phyloP scores from a whole-genome alignment of 805 yeast species.

The Candida pseudofarinosa region DNA sequence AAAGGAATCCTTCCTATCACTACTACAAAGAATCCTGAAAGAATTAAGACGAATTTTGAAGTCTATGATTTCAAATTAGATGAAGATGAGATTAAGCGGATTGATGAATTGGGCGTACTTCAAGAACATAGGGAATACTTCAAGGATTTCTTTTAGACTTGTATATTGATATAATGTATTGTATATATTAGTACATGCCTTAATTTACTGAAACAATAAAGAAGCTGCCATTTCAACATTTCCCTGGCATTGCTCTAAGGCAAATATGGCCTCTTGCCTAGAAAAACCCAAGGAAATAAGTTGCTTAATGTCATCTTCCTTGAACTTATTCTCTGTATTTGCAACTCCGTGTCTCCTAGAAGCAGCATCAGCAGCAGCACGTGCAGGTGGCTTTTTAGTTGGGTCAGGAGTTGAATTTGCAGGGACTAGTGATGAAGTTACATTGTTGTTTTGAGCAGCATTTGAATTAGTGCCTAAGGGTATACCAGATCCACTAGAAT shows the following conservation, averaged over 20 bases:
- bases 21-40: slow-evolving; percentile 55
- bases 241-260: slow-evolving; percentile 65
- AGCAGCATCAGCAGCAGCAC: slow-evolving; percentile 15
- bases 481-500: slow-evolving; percentile 11
- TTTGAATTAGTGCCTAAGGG: not conserved
- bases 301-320: slow-evolving; percentile 22
- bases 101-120: slow-evolving; percentile 24
- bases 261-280: slow-evolving; percentile 56
- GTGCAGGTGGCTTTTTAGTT: slow-evolving; percentile 3
- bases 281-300: slow-evolving; percentile 71
- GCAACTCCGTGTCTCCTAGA: slow-evolving; percentile 16
- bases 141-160: not conserved
- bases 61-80: slow-evolving; percentile 54
- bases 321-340: slow-evolving; percentile 8
- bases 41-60: slow-evolving; percentile 56
- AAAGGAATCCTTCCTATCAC: slow-evolving; percentile 71
- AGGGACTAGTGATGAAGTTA: slow-evolving; percentile 6
- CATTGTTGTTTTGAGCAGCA: slow-evolving; percentile 12
- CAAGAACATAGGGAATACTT: slow-evolving; percentile 25
- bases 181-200: not conserved
- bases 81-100: slow-evolving; percentile 40
- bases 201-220: slow-evolving; percentile 47
- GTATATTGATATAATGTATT: not conserved
- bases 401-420: slow-evolving; percentile 9
- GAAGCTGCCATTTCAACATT: slow-evolving; percentile 87